A percentile compares a stretch with the other conserved stretches of the same genome.
Conservation (phyloP, 2,329 filamentous ascomycete genomes). For the Ophiostoma populinum region DNA sequence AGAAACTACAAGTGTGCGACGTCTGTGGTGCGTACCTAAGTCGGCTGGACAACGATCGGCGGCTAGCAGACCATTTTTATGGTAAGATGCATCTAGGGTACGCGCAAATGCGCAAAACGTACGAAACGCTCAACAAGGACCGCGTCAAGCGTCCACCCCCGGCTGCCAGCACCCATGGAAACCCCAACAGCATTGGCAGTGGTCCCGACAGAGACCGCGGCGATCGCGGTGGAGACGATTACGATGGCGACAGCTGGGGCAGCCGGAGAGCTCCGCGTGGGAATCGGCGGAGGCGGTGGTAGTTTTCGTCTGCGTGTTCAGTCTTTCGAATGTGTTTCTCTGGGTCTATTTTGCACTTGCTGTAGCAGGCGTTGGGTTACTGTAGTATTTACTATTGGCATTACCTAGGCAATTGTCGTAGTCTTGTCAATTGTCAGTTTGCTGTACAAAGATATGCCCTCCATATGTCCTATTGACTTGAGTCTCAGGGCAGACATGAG, state of each 20-base stretch:
- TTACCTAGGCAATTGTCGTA: background rate
- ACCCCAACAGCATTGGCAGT: constrained; percentile 23
- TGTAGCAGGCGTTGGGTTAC: too few relatives aligned
- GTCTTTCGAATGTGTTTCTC: background rate
- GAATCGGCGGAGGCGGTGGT: constrained; percentile 33
- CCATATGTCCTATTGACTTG: too few relatives aligned
- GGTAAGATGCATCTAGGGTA: constrained; percentile 99
- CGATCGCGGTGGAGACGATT: constrained; percentile 14
- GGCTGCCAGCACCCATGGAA: too few relatives aligned
- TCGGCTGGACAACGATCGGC: constrained; percentile 80
- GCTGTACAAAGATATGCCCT: too few relatives aligned
- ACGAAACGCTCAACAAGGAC: constrained; percentile 63
- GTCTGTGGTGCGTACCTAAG: constrained; percentile 92
- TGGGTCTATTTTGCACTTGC: too few relatives aligned
- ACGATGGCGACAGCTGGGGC: constrained; percentile 23
- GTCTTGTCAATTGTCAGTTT: background rate
- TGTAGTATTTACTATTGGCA: background rate
- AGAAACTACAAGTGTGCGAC: constrained; percentile 97
- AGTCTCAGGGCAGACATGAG: too few relatives aligned
- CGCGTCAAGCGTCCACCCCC: too few relatives aligned
- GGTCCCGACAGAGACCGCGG: constrained; percentile 22
- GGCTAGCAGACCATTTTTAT: constrained; percentile 93
- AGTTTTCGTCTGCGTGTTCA: constrained; percentile 6
- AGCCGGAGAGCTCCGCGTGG: constrained; percentile 30
- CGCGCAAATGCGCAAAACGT: constrained; percentile 93